phyloP scores from a whole-genome alignment of 2,329 filamentous ascomycete genomes.

The Diplodia corticola region DNA sequence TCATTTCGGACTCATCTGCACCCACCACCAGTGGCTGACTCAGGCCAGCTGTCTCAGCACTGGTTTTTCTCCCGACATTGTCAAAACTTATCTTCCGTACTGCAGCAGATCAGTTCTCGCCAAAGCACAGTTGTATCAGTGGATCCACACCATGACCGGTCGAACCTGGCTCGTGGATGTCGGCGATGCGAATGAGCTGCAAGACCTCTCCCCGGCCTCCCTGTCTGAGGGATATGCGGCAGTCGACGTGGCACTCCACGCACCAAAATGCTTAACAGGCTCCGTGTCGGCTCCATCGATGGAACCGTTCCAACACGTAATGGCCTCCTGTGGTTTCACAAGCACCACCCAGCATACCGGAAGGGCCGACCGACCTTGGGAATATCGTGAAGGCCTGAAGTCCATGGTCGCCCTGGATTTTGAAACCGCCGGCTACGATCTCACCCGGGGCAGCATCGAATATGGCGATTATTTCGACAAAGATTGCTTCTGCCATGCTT shows the following conservation, averaged over 20 bases:
- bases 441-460: conserved; percentile 27
- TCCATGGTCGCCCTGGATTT: conserved; percentile 36
- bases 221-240: conserved; percentile 31
- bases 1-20: conserved; percentile 37
- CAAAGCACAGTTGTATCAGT: conserved; percentile 36
- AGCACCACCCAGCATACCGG: conserved; percentile 33
- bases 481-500: conserved; percentile 35
- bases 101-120: conserved; percentile 37
- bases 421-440: conserved; percentile 38
- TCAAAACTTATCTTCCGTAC: conserved; percentile 31
- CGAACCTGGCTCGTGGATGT: conserved; percentile 38
- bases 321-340: conserved; percentile 36
- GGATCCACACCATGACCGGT: conserved; percentile 32
- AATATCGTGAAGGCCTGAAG: conserved; percentile 30
- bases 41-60: conserved; percentile 36
- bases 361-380: conserved; percentile 37
- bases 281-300: conserved; percentile 27
- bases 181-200: conserved; percentile 34
- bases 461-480: conserved; percentile 37
- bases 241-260: conserved; percentile 29
- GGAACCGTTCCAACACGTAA: conserved; percentile 34
- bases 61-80: conserved; percentile 32
- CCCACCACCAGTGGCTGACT: conserved; percentile 37
- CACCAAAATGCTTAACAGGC: conserved; percentile 34
- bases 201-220: conserved; percentile 32